Percentiles rank a stretch among this genome's conserved stretches.
These are phyloP conservation scores for Passalora sequoiae DNA, from an alignment of 2,329 filamentous ascomycete genomes.

Conservation along the genomic window DNA sequence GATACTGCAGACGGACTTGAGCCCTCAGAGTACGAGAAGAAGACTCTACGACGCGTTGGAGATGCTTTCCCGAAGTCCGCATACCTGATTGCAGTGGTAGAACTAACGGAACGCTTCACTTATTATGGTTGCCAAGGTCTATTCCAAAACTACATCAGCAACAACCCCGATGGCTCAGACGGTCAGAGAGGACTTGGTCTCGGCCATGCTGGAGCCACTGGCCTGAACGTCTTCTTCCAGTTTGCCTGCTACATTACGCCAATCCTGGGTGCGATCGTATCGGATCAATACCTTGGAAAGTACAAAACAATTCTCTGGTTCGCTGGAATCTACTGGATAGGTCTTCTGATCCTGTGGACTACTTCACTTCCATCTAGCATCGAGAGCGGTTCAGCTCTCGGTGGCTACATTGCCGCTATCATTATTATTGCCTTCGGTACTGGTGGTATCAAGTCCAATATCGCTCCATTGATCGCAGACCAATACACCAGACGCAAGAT, in stretches of 20 bases:
- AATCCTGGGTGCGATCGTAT: conserved; percentile 46
- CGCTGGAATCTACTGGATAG: conserved; percentile 58
- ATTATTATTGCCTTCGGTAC: conserved; percentile 69
- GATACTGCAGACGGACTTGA: conserved; percentile 31
- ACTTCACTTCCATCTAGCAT: conserved; percentile 62
- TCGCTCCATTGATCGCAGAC: conserved; percentile 50
- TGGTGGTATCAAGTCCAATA: conserved; percentile 77
- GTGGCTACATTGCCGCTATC: conserved; percentile 59
- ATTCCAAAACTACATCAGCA: conserved; percentile 49
- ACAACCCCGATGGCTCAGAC: conserved; percentile 35
- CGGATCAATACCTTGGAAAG: conserved; percentile 65
- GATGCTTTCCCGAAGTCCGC: conserved; percentile 45
- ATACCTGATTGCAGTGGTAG: conserved; percentile 47
- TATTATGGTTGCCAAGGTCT: conserved; percentile 39
- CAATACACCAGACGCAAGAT: conserved; percentile 42
- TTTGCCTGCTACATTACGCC: conserved; percentile 48
- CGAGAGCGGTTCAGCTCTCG: conserved; percentile 55
- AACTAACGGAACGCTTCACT: conserved; percentile 48
- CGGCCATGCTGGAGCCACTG: conserved; percentile 39
- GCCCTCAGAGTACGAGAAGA: conserved; percentile 41
- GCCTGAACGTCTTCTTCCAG: conserved; percentile 44
- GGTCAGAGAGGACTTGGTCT: conserved; percentile 40
- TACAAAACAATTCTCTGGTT: conserved; percentile 67
- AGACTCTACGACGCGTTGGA: conserved; percentile 42
- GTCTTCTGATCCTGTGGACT: conserved; percentile 61